Evolutionary conservation across 2,329 filamentous ascomycete genomes (phyloP).

Genomic region (Botrytis fabae): DNA sequence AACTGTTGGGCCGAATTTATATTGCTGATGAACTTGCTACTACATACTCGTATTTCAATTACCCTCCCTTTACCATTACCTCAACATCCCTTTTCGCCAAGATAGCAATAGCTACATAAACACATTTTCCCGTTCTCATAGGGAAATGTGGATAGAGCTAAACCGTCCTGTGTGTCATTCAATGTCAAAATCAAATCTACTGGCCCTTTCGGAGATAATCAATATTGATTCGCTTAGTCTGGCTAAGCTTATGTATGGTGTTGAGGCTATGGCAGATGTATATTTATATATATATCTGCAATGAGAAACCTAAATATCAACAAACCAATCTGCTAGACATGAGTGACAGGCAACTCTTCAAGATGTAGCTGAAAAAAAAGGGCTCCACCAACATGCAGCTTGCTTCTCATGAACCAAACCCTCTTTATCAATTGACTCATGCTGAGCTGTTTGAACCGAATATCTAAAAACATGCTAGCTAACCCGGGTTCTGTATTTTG

Average conservation of each 20-base stretch:
- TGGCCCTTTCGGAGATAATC: background rate
- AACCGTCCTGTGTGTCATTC: background rate
- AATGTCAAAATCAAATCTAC: background rate
- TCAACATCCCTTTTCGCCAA: background rate
- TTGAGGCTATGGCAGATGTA: conserved; percentile 1
- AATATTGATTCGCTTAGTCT: background rate
- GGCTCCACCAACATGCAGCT: conserved; percentile 1
- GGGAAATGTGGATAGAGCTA: background rate
- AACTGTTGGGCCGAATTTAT: background rate
- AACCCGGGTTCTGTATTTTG: background rate
- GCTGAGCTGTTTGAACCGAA: background rate
- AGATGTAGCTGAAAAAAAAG: background rate
- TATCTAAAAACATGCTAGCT: background rate
- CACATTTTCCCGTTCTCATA: background rate
- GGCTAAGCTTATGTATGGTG: background rate
- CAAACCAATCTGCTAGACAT: background rate
- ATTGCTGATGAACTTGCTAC: background rate
- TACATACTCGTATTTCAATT: background rate
- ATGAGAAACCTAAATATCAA: background rate
- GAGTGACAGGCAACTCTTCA: background rate
- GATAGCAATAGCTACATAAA: background rate
- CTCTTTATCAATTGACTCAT: background rate
- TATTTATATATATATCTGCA: background rate
- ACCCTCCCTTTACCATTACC: background rate
- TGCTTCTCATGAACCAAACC: conserved; percentile 5